Percentiles rank a stretch among this genome's conserved stretches.
Conservation (phyloP, 2,329 filamentous ascomycete species). For the Hymenoscyphus fraxineus region DNA sequence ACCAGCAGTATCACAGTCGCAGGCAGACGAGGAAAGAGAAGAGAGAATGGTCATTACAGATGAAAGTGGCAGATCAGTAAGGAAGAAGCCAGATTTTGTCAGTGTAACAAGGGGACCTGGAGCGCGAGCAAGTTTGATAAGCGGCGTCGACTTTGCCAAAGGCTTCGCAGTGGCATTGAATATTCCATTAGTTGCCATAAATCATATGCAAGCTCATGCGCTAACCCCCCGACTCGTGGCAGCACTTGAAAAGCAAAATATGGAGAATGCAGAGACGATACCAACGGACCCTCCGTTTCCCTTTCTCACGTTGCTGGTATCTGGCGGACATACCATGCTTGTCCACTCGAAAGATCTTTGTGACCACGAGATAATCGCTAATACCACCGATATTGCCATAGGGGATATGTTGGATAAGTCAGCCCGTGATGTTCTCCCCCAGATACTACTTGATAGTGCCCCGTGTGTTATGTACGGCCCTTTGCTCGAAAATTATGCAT, state of each 20-base stretch:
- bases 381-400: conserved; percentile 76
- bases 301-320: conserved; percentile 84
- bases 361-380: conserved; percentile 69
- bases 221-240: conserved; percentile 76
- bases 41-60: conserved; percentile 16
- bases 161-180: conserved; percentile 81
- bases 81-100: conserved; percentile 71
- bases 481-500: conserved; percentile 75
- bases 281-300: conserved; percentile 59
- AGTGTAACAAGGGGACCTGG: conserved; percentile 87
- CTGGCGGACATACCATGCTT: conserved; percentile 87
- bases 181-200: conserved; percentile 77
- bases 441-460: conserved; percentile 48
- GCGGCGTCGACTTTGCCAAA: conserved; percentile 81
- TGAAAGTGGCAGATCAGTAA: conserved; percentile 27
- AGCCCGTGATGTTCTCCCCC: conserved; percentile 71
- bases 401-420: conserved; percentile 88
- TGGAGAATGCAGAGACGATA: conserved; percentile 2
- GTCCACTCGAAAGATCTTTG: conserved; percentile 67
- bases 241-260: conserved; percentile 46
- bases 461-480: conserved; percentile 75
- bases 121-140: conserved; percentile 73
- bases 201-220: conserved; percentile 97
- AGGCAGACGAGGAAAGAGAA: conserved; percentile 5
- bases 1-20: conserved; percentile 20